Conservation (phyloP, 768 basidiomycete species). For the Harrya chromipes region DNA sequence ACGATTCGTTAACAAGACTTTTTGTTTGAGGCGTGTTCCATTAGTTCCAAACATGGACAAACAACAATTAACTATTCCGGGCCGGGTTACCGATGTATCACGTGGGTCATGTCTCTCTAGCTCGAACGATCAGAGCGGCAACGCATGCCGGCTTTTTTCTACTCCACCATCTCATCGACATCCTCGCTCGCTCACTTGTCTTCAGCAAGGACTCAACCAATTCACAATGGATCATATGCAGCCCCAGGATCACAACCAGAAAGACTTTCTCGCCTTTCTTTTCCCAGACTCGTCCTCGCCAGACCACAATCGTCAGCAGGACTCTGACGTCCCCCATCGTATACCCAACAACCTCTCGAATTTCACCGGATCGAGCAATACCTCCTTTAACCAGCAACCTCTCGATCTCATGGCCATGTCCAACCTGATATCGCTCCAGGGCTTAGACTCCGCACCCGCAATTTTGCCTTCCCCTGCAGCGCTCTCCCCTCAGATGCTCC, state of each 20-base stretch:
- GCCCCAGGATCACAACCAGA: conserved; percentile 32
- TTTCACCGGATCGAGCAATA: conserved; percentile 8
- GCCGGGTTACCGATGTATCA: conserved; percentile 8
- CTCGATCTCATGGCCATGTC: conserved; percentile 46
- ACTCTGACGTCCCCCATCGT: conserved; percentile 21
- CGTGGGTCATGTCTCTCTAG: conserved; percentile 3
- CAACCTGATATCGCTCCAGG: conserved; percentile 52
- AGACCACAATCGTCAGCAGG: conserved; percentile 26
- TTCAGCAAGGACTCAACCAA: not conserved
- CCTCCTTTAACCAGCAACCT: conserved; percentile 30
- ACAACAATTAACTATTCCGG: not conserved
- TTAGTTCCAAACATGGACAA: conserved; percentile 8
- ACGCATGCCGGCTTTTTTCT: conserved; percentile 8
- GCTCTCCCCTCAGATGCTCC: conserved; percentile 47
- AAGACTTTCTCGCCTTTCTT: conserved; percentile 35
- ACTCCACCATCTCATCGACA: conserved; percentile 4
- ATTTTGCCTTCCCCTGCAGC: conserved; percentile 19
- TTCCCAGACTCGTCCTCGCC: conserved; percentile 27
- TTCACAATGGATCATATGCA: conserved; percentile 23
- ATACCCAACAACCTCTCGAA: not conserved
- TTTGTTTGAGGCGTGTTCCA: not conserved
- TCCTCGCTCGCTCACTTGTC: not conserved
- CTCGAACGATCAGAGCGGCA: conserved; percentile 1
- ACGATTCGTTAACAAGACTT: too few relatives aligned
- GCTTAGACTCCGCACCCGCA: conserved; percentile 29